Percentiles rank a stretch among this genome's conserved stretches.
phyloP scores from a whole-genome alignment of 306 rosid genomes.

The Fragaria nilgerrensis region DNA sequence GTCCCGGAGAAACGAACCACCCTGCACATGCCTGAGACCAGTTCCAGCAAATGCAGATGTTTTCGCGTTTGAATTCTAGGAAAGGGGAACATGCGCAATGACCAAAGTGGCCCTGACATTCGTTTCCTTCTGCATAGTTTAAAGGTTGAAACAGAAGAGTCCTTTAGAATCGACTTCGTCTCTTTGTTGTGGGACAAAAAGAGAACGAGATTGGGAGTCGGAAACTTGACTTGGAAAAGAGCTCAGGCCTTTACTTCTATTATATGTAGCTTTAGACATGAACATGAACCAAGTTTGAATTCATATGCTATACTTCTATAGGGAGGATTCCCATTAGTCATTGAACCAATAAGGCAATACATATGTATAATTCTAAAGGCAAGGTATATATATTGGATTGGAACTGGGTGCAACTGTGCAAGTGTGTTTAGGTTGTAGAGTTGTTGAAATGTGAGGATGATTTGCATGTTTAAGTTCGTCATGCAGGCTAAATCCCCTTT shows the following conservation, averaged over 20 bases:
- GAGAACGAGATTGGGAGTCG: constrained; percentile 1
- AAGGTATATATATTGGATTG: not conserved
- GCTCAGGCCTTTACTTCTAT: not conserved
- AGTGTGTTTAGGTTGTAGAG: not conserved
- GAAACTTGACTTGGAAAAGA: not conserved
- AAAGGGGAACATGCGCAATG: not conserved
- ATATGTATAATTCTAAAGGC: no score
- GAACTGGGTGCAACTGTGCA: no score
- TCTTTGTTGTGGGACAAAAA: constrained; percentile 4
- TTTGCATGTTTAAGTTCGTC: not conserved
- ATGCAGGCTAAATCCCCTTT: no score
- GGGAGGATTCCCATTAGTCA: no score
- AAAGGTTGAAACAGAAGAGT: not conserved
- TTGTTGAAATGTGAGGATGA: not conserved
- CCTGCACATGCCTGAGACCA: constrained; percentile 15
- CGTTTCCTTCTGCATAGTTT: not conserved
- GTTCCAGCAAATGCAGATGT: constrained; percentile 23
- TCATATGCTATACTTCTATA: not conserved
- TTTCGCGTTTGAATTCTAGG: constrained; percentile 21
- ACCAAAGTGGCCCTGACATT: constrained; percentile 18
- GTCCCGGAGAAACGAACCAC: constrained; percentile 3
- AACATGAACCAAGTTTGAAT: not conserved
- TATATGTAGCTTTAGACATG: not conserved
- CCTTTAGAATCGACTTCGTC: not conserved
- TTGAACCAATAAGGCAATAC: no score